phyloP scores from a whole-genome alignment of 805 yeast species.

The Debaryomyces hansenii region DNA sequence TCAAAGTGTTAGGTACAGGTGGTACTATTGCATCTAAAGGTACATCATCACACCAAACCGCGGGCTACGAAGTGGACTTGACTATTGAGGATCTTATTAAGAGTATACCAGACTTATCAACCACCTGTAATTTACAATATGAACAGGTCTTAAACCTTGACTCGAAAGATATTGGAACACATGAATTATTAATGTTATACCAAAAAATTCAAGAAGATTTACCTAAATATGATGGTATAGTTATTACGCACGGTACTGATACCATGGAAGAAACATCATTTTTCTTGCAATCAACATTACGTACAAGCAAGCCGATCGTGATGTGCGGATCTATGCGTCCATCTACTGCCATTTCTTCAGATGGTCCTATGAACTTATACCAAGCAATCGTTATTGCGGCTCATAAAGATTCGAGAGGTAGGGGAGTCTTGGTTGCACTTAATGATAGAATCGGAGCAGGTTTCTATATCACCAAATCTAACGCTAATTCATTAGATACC shows the following conservation, averaged over 20 bases:
- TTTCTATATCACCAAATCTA: conserved; percentile 66
- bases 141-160: conserved; percentile 65
- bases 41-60: conserved; percentile 36
- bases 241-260: conserved; percentile 72
- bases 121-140: conserved; percentile 55
- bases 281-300: conserved; percentile 52
- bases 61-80: conserved; percentile 45
- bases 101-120: conserved; percentile 56
- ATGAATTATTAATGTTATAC: conserved; percentile 46
- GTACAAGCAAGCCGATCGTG: conserved; percentile 54
- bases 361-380: conserved; percentile 71
- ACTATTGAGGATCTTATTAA: conserved; percentile 49
- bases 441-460: conserved; percentile 73
- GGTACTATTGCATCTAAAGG: conserved; percentile 49
- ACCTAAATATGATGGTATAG: conserved; percentile 53
- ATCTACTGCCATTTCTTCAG: conserved; percentile 66
- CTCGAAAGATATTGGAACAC: conserved; percentile 55
- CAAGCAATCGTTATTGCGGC: conserved; percentile 70
- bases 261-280: conserved; percentile 69
- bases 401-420: conserved; percentile 45
- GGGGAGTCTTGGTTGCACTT: conserved; percentile 64
- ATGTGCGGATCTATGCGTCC: conserved; percentile 78
- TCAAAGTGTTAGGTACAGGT: conserved; percentile 46
- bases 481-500: conserved; percentile 69
- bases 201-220: conserved; percentile 46